Evolutionary conservation across 106 monocot genomes (phyloP), one percentile per base, ranked within the genome.

Genomic region (Agapanthus africanus): DNA sequence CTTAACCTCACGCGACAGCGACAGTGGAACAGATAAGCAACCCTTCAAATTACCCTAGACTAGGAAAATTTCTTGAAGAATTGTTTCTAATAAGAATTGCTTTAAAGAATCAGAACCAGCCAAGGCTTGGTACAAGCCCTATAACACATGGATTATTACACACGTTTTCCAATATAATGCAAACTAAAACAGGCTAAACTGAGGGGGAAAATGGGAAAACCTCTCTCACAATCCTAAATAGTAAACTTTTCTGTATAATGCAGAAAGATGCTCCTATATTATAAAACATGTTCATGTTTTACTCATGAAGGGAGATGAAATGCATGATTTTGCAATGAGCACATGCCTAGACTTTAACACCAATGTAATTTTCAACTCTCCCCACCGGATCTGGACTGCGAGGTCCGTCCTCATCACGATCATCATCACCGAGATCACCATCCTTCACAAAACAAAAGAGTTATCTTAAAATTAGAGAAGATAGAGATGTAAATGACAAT

Each of bases 281-380:
- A 36, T 56, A 30, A 59, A 63, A 61, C 21, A 35, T n/a, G 6
- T 32, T 30, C 19, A 27, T 11, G 11, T 3, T 61, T 28, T 39
- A 26, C 7, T 60, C 7, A 25, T 40, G 28, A 40, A 37, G 27
- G 40, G 34, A n/a, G 1, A 62, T 16, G 1, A 70, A 54, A 28
- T 56, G 22, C 52, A 69, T 52, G 37, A 22, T 7, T 11, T 36
- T 39, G 27, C 25, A 71, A 56, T 41, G 14, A 49, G 40, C 9
- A 33, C 65, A 57, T 89, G 67, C 97, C 97, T 97, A 92, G 38
- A 97, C 97, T 97, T 92, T 99, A 28, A 99, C 97, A 50, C 97
- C 97, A 40, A 90, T 80, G 67, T 99, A 99, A 13, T 99, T 99
- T 42, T 99, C 97, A 72, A 99, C 88, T 74, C 97, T 89, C 63